These are phyloP conservation scores for Trichophyton equinum DNA, from an alignment of 2,329 filamentous ascomycete genomes.

Conservation along the genomic window DNA sequence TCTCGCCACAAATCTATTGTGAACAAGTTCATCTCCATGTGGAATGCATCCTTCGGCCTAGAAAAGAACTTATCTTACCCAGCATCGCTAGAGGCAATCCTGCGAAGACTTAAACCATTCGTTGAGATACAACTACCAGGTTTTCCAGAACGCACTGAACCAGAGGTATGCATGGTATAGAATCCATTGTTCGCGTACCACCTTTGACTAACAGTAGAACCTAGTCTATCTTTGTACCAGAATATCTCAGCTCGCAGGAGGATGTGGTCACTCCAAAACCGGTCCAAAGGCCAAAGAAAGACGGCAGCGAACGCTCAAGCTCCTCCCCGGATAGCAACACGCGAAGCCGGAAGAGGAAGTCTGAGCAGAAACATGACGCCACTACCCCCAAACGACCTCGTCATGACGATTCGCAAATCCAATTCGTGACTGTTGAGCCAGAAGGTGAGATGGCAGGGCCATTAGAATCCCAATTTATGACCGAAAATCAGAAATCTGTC, in stretches of 20 bases:
- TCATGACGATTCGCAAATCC: constrained; percentile 72
- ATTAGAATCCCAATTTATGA: constrained; percentile 59
- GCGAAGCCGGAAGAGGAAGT: neutral
- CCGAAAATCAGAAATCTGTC: constrained; percentile 67
- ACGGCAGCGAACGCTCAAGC: constrained; percentile 5
- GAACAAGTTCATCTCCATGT: constrained; percentile 45
- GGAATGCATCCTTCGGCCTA: constrained; percentile 58
- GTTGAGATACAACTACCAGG: constrained; percentile 40
- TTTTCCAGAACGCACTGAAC: constrained; percentile 29
- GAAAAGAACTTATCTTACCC: constrained; percentile 53
- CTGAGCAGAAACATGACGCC: constrained; percentile 10
- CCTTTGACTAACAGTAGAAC: constrained; percentile 6
- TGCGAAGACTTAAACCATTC: constrained; percentile 48
- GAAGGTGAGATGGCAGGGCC: constrained; percentile 42
- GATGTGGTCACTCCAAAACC: constrained; percentile 27
- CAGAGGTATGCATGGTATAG: constrained; percentile 18
- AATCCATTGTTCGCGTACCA: neutral
- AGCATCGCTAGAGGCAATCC: constrained; percentile 45
- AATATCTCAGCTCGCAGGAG: constrained; percentile 39
- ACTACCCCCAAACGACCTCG: constrained; percentile 44
- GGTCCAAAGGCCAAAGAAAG: neutral
- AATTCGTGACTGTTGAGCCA: constrained; percentile 54
- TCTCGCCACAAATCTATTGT: constrained; percentile 41
- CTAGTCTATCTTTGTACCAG: constrained; percentile 12
- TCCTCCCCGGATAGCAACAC: neutral